These are phyloP conservation scores for Monilinia vaccinii-corymbosi DNA, from an alignment of 2,329 filamentous ascomycete genomes.

Conservation along the genomic window DNA sequence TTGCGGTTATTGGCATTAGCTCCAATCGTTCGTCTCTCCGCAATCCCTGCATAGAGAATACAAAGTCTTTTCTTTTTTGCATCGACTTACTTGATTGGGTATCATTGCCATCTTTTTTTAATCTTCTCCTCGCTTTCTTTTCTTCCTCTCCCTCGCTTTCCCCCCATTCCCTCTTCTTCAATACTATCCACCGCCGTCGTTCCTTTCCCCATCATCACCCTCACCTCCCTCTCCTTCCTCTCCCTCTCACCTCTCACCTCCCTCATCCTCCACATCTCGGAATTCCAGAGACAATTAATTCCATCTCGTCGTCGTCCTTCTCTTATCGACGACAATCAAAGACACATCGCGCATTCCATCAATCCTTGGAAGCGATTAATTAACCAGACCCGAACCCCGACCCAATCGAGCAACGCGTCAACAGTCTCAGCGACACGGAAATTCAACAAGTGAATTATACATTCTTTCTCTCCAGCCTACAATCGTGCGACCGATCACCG, in stretches of 20 bases:
- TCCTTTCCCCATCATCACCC: background rate
- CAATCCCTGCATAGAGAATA: background rate
- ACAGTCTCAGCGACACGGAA: background rate
- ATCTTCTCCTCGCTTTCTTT: background rate
- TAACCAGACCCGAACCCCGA: background rate
- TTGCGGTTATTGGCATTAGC: background rate
- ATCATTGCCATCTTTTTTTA: background rate
- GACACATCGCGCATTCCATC: no score
- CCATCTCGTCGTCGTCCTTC: conserved; percentile 13
- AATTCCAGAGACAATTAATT: background rate
- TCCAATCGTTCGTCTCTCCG: background rate
- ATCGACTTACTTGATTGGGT: background rate
- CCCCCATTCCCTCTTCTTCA: background rate
- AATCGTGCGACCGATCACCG: background rate
- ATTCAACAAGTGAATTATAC: background rate
- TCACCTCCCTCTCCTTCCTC: background rate
- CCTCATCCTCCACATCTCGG: background rate
- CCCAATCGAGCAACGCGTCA: background rate
- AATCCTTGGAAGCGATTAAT: background rate
- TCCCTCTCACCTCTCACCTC: background rate
- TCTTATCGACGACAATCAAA: conserved; percentile 8
- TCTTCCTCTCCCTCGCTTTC: no score
- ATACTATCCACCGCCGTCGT: background rate
- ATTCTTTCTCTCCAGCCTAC: background rate
- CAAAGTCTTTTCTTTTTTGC: no score